phyloP scores from a whole-genome alignment of 192 early-diverging fungal species.

The Entomortierella beljakovae region DNA sequence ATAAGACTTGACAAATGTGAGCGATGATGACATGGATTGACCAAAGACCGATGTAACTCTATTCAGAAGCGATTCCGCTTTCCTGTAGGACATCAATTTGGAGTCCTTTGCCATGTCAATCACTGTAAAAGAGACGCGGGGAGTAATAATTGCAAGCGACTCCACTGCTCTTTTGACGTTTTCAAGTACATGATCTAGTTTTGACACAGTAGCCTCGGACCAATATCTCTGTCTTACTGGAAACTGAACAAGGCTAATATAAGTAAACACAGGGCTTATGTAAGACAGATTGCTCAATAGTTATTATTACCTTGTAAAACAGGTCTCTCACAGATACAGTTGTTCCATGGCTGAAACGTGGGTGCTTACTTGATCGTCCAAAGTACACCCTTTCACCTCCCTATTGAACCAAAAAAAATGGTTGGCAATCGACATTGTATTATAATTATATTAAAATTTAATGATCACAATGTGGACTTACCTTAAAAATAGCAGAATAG shows the following conservation, averaged over 20 bases:
- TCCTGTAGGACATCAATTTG: conserved; percentile 51
- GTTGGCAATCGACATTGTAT: background rate
- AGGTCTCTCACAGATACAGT: conserved; percentile 71
- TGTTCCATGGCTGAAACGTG: conserved; percentile 62
- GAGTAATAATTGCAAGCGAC: conserved; percentile 57
- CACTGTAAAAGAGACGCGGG: conserved; percentile 55
- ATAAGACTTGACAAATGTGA: conserved; percentile 5
- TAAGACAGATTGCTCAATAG: background rate
- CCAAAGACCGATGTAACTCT: conserved; percentile 61
- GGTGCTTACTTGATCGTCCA: conserved; percentile 50
- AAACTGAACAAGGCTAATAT: conserved; percentile 44
- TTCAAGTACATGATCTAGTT: conserved; percentile 59
- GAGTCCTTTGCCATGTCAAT: conserved; percentile 43
- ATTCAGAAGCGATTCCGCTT: conserved; percentile 38
- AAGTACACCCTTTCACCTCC: conserved; percentile 60
- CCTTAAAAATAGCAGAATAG: conserved; percentile 32
- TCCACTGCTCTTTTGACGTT: conserved; percentile 64
- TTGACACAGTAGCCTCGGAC: conserved; percentile 32
- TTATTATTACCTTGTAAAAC: conserved; percentile 69
- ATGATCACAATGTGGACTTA: background rate
- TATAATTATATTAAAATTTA: background rate
- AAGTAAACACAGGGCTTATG: background rate
- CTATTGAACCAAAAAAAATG: conserved; percentile 35
- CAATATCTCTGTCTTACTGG: conserved; percentile 68
- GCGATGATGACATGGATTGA: conserved; percentile 37